A percentile compares a stretch with the other conserved stretches of the same genome.
phyloP scores from a whole-genome alignment of 2,329 filamentous ascomycete species.

The Fusarium sororula region DNA sequence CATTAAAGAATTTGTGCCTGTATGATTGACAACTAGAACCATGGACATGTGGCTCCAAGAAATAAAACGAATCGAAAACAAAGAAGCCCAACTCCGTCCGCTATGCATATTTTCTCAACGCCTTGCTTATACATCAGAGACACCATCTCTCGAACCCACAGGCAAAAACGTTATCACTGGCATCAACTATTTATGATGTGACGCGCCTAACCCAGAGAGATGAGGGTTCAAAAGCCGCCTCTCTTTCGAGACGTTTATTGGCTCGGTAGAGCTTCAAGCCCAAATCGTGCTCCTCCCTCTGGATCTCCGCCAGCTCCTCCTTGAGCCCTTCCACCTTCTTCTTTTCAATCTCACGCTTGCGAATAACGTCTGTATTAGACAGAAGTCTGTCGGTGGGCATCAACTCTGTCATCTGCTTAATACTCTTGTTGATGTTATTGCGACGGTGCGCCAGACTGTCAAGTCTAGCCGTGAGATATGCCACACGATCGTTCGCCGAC shows the following conservation, averaged over 20 bases:
- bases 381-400: slow-evolving; percentile 77
- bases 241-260: slow-evolving; percentile 77
- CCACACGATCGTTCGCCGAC: slow-evolving; percentile 70
- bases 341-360: slow-evolving; percentile 66
- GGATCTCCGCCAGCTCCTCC: slow-evolving; percentile 75
- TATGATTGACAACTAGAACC: slow-evolving; percentile 20
- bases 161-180: slow-evolving; percentile 2
- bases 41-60: slow-evolving; percentile 17
- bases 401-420: slow-evolving; percentile 80
- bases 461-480: slow-evolving; percentile 72
- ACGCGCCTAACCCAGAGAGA: slow-evolving; percentile 82
- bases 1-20: slow-evolving; percentile 19
- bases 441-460: slow-evolving; percentile 72
- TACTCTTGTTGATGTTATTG: slow-evolving; percentile 75
- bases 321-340: slow-evolving; percentile 73
- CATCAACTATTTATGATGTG: slow-evolving; percentile 61
- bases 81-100: slow-evolving; percentile 31
- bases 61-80: slow-evolving; percentile 20
- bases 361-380: slow-evolving; percentile 70
- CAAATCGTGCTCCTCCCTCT: slow-evolving; percentile 80
- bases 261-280: slow-evolving; percentile 78
- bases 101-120: slow-evolving; percentile 39
- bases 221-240: slow-evolving; percentile 70
- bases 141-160: slow-evolving; percentile 2
- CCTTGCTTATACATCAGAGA: slow-evolving; percentile 30